Percentiles rank a stretch among this genome's conserved stretches.
Evolutionary conservation across 345 rosid species (phyloP).

Genomic region (Arabis alpina): DNA sequence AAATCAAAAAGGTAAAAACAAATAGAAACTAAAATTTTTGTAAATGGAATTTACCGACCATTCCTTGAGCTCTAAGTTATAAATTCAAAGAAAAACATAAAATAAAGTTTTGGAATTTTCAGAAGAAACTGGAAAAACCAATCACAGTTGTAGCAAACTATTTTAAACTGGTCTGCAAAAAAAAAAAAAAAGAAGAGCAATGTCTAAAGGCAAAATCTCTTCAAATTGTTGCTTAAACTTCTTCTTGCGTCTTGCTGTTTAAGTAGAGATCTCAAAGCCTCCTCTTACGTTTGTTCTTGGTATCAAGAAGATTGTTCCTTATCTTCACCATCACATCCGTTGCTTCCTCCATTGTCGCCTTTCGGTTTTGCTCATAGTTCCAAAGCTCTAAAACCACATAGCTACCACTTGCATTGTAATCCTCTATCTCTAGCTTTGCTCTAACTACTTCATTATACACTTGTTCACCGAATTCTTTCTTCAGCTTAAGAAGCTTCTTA

Average conservation of each 20-base stretch:
- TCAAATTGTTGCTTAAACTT: background rate
- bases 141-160: background rate
- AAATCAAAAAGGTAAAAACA: no score
- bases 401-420: constrained; percentile 41
- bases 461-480: constrained; percentile 31
- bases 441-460: constrained; percentile 33
- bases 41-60: background rate
- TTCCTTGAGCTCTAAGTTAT: background rate
- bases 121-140: constrained; percentile 7
- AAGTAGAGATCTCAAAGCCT: constrained; percentile 19
- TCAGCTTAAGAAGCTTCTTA: constrained; percentile 26
- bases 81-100: no score
- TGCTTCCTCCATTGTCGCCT: constrained; percentile 32
- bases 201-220: background rate
- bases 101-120: no score
- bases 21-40: no score
- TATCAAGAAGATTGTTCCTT: background rate
- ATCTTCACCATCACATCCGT: constrained; percentile 30
- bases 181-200: background rate
- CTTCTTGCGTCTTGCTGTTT: background rate
- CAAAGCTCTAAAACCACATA: constrained; percentile 32
- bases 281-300: constrained; percentile 26
- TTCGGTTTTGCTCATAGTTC: constrained; percentile 31
- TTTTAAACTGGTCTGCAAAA: background rate
- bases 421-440: constrained; percentile 35